Base-by-base conservation (phyloP, 768 basidiomycete species). In the Trametes sanguinea region DNA sequence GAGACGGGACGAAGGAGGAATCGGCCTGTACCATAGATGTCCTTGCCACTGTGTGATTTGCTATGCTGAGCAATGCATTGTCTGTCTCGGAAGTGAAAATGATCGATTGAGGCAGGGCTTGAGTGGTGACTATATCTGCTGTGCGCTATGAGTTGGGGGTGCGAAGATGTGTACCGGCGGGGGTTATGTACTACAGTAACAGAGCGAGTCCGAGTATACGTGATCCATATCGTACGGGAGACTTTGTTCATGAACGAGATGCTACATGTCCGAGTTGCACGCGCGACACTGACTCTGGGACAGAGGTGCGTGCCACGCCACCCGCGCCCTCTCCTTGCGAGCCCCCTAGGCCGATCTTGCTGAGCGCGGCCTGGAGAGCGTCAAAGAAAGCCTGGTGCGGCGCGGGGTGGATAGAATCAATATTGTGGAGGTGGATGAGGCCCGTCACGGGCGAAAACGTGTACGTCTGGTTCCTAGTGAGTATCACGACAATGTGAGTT, bases 341-440 rank as follows among this genome's bases (percentile, higher is more conserved):
- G 11, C 63, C 50, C 17, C 67, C 64, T 22, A 68, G 62, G 27
- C 64, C 61, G 29, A 66, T 16, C 46, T 63, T 68, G 47, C 42
- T 54, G 30, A 68, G 56, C 10, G 63, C 67, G 43, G 65, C 65
- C 35, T 62, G 63, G 1, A 91, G 76, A 2, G 86, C 81, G 57
- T 88, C 84, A 68, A 87, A 90, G 2, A 87, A 87, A 0, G 86
- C 81, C 51, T 84, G 78, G 68, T 90, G 88, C 3, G 91, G 91
- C 1, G 87, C 86, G 0, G 91, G 91, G 47, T 86, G 82, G 50
- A 93, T 92, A n/a, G 86, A 87, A 69, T 92, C 83, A 51, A 94
- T 77, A 50, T 77, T 77, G 69, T 94, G 91, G 51, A 78, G 67
- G 51, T 84, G 73, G 57, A 94, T 85, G 44, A 86, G 79, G 5